These are phyloP conservation scores for Cordyceps pruinosa DNA, from an alignment of 2,329 filamentous ascomycete species.

Conservation along the genomic window DNA sequence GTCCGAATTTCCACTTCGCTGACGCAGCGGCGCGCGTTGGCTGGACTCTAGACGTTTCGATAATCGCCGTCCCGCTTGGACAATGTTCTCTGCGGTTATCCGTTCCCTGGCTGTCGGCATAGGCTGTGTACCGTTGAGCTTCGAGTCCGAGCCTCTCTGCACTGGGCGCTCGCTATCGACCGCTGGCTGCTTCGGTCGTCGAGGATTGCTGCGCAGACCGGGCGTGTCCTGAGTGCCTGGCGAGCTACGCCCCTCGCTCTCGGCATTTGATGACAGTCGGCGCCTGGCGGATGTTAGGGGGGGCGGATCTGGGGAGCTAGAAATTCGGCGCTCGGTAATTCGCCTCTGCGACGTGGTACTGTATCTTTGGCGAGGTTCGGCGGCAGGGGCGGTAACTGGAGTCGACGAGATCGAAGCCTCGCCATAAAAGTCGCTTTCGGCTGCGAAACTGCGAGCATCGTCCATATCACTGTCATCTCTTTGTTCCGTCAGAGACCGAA, in stretches of 20 bases:
- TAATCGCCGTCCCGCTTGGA: not conserved
- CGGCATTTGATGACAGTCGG: not conserved
- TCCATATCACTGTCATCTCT: slow-evolving; percentile 21
- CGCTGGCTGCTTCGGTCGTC: not conserved
- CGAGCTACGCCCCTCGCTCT: not conserved
- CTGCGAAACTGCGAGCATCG: slow-evolving; percentile 29
- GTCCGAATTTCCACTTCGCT: slow-evolving; percentile 10
- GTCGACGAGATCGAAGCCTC: slow-evolving; percentile 31
- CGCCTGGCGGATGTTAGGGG: not conserved
- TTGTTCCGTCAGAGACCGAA: slow-evolving; percentile 11
- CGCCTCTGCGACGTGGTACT: not conserved
- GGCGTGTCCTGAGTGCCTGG: slow-evolving; percentile 4
- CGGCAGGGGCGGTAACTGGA: slow-evolving; percentile 13
- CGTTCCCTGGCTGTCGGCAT: not conserved
- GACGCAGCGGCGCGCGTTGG: not conserved
- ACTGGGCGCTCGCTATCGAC: not conserved
- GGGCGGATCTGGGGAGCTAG: not conserved
- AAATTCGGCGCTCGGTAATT: not conserved
- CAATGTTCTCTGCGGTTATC: not conserved
- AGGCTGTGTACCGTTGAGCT: not conserved
- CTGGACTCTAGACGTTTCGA: not conserved
- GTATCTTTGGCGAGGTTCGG: not conserved
- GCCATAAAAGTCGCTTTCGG: slow-evolving; percentile 30
- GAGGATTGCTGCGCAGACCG: slow-evolving; percentile 9
- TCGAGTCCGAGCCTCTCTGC: not conserved